Base-by-base conservation (phyloP, 495 filamentous ascomycete genomes). In the Daldinia concentrica region DNA sequence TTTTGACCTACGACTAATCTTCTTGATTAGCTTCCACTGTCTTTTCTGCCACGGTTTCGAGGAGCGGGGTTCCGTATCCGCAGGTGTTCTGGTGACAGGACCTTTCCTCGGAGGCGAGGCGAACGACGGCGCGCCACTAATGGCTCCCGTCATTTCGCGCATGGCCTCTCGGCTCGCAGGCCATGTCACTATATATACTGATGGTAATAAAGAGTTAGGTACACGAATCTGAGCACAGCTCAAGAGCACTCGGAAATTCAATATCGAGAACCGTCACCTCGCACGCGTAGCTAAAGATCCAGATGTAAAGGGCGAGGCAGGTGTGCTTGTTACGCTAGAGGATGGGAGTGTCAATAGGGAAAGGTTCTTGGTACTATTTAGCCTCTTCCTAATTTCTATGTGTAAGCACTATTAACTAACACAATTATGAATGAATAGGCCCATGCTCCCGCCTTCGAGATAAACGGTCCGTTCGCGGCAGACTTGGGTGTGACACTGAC, bases 41-140 rank as follows among this genome's bases (percentile, higher is more conserved):
- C 71, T 77, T 17, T 78, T 77, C 61, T 80, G 76, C 54, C 71
- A 77, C 58, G 75, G 78, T 50, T 77, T 68, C 50, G 76, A 80
- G 50, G 71, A 77, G 58, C 70, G 71, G n/a, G 73, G 69, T 9
- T 57, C 63, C 11, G 17, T 65, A 1, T 75, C 73, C 4, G 66
- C 72, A 3, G 76, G 76, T 11, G 59, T 80, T 30, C 62, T 80
- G 29, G 78, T 75, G 6, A 73, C 41, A 2, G 73, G 68, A 0
- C 45, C 58, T 48, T 32, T 76, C 19, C 22, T 73, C 19, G 63
- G 63, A 27, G 61, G 60, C 9, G 63, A n/a, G 11, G 48, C 4
- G 27, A 22, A 22, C 15, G 26, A 27, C 12, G 3, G 39, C 14
- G 50, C 36, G 6, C 62, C 67, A 7, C 58, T 68, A 29, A 52